Percentiles rank a stretch among this genome's conserved stretches.
Evolutionary conservation across 805 yeast species (phyloP).

Genomic region (Zygoascus bituminiphila): DNA sequence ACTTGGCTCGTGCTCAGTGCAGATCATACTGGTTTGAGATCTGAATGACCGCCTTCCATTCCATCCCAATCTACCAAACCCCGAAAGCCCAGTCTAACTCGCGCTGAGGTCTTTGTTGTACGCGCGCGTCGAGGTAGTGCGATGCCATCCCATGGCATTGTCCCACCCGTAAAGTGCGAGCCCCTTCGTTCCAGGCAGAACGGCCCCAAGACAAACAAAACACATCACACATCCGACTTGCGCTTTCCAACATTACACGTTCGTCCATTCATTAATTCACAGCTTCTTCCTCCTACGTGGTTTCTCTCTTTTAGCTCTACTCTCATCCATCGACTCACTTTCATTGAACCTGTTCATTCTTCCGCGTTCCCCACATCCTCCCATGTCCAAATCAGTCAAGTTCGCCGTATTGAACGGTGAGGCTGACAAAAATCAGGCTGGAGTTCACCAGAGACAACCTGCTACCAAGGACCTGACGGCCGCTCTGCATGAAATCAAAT

Average conservation of each 20-base stretch:
- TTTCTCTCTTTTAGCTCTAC: too few species aligned
- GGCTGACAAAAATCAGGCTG: not conserved
- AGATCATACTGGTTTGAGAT: too few species aligned
- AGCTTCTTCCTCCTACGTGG: too few species aligned
- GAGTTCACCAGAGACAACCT: not conserved
- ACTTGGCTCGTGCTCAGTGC: too few species aligned
- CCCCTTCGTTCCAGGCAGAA: not conserved
- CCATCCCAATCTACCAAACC: not conserved
- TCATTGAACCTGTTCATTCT: too few species aligned
- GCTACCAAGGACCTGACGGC: not conserved
- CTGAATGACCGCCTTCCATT: not conserved
- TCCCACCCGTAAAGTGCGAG: not conserved
- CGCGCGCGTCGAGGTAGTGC: not conserved
- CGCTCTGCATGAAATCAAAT: slow-evolving; percentile 3
- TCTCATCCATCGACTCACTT: too few species aligned
- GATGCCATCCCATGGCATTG: too few species aligned
- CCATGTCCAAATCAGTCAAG: not conserved
- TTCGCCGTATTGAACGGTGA: not conserved
- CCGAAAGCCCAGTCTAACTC: too few species aligned
- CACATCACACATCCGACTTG: not conserved
- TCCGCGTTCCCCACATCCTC: not conserved
- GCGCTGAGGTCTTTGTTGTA: not conserved
- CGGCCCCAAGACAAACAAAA: not conserved
- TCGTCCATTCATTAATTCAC: not conserved
- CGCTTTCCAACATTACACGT: not conserved